Conservation (phyloP, 2,329 filamentous ascomycete genomes). For the Waltergamsia citrina region DNA sequence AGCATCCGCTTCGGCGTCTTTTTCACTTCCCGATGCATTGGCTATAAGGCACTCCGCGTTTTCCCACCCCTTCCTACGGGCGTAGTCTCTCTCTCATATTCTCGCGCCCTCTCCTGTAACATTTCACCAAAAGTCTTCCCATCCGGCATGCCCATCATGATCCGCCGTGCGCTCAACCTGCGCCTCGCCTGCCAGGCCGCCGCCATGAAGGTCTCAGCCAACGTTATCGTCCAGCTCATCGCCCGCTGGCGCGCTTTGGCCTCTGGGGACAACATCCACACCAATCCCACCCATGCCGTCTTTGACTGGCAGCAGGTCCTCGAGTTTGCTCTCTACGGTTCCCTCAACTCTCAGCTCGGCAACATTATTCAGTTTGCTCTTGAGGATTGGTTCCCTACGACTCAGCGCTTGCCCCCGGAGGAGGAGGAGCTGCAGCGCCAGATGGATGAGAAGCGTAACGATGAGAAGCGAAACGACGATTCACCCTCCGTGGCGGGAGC, state of each 20-base stretch:
- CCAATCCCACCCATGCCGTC: conserved; percentile 8
- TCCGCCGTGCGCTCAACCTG: conserved; percentile 10
- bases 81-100: no score
- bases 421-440: conserved; percentile 6
- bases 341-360: conserved; percentile 22
- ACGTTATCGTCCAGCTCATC: conserved; percentile 18
- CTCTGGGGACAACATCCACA: conserved; percentile 7
- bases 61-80: no score
- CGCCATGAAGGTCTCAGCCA: conserved; percentile 19
- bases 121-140: no score
- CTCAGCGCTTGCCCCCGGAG: conserved; percentile 9
- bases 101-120: no score
- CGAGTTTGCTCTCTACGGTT: conserved; percentile 24
- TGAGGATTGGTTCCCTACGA: conserved; percentile 23
- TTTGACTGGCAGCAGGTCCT: conserved; percentile 22
- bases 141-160: no score
- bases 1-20: no score
- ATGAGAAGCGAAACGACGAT: conserved; percentile 11
- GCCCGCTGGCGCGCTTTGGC: no score
- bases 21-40: no score
- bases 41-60: no score
- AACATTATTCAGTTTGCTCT: conserved; percentile 23
- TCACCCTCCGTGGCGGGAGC: no score
- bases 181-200: conserved; percentile 17
- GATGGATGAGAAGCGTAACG: conserved; percentile 10